These are phyloP conservation scores for Xylariaceae sp. DNA, from an alignment of 2,329 filamentous ascomycete species.

Conservation along the genomic window DNA sequence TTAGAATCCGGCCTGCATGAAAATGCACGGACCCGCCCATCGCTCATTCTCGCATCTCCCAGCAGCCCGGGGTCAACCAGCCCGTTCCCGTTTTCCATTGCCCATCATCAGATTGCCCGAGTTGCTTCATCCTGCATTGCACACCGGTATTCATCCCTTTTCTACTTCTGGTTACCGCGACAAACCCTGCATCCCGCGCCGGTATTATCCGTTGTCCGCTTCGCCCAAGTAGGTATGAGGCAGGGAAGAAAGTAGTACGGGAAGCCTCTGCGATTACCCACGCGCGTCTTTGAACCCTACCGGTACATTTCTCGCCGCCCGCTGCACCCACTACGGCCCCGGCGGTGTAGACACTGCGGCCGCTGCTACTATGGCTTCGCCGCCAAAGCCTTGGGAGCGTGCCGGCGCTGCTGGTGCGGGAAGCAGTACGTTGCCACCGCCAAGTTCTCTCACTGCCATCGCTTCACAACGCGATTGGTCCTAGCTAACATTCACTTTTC, in stretches of 20 bases:
- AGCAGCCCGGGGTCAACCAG: no score
- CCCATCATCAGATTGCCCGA: no score
- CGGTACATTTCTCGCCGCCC: slow-evolving; percentile 3
- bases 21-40: no score
- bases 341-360: slow-evolving; percentile 11
- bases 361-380: slow-evolving; percentile 59
- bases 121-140: no score
- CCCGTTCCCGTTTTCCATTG: no score
- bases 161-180: not conserved
- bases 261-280: not conserved
- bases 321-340: slow-evolving; percentile 12
- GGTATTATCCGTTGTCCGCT: not conserved
- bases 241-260: not conserved
- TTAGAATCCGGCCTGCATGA: no score
- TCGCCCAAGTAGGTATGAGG: not conserved
- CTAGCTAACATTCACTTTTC: slow-evolving; percentile 32
- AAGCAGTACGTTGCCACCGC: slow-evolving; percentile 42
- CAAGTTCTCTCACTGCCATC: slow-evolving; percentile 15
- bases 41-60: no score
- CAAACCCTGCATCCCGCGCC: not conserved
- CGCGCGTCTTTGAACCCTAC: not conserved
- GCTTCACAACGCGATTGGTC: not conserved
- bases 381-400: slow-evolving; percentile 96
- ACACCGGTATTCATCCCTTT: not conserved
- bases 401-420: slow-evolving; percentile 52